Conservation (phyloP, 371 early-diverging fungal genomes). For the Dentiscutata heterogama region DNA sequence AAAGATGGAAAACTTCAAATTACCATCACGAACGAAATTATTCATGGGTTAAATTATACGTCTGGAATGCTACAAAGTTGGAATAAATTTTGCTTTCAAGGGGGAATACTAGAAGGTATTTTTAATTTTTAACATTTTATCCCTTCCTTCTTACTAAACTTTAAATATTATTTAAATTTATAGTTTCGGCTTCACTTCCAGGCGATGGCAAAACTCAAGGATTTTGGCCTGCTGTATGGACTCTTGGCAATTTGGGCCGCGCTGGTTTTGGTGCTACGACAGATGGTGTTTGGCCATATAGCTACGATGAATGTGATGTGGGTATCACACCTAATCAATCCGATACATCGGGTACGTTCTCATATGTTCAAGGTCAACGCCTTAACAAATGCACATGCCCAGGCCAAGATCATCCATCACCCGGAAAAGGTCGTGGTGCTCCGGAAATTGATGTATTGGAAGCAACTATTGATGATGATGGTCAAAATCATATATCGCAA, state of each 20-base stretch:
- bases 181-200: slow-evolving; percentile 64
- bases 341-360: slow-evolving; percentile 34
- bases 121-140: neutral
- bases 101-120: slow-evolving; percentile 64
- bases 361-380: slow-evolving; percentile 55
- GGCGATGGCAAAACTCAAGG: slow-evolving; percentile 58
- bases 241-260: slow-evolving; percentile 67
- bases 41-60: too few relatives aligned
- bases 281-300: slow-evolving; percentile 69
- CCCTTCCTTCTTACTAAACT: neutral
- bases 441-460: slow-evolving; percentile 69
- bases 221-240: slow-evolving; percentile 69
- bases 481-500: slow-evolving; percentile 41
- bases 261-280: slow-evolving; percentile 67
- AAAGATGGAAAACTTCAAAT: too few relatives aligned
- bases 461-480: slow-evolving; percentile 43
- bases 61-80: slow-evolving; percentile 32
- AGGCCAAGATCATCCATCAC: slow-evolving; percentile 59
- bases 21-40: too few relatives aligned
- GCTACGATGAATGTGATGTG: slow-evolving; percentile 62
- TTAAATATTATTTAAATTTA: neutral
- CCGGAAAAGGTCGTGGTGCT: slow-evolving; percentile 65
- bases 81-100: slow-evolving; percentile 73
- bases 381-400: slow-evolving; percentile 64
- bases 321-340: slow-evolving; percentile 62